These are phyloP conservation scores for Botrytis galanthina DNA, from an alignment of 2,329 filamentous ascomycete genomes.

Conservation along the genomic window DNA sequence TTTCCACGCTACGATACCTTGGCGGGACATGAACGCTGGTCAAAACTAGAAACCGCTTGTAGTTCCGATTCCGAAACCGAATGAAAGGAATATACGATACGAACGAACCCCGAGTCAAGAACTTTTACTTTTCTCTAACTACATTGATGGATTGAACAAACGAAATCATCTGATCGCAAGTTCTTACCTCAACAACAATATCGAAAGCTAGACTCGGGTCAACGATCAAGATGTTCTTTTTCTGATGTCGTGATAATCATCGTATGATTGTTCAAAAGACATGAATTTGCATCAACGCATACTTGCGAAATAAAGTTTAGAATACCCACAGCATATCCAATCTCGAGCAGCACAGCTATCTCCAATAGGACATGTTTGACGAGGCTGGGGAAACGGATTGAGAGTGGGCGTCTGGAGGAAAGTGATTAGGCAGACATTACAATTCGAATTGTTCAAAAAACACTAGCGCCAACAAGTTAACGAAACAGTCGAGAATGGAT, in stretches of 20 bases:
- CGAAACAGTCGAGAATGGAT: not conserved
- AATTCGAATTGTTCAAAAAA: not conserved
- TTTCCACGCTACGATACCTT: not conserved
- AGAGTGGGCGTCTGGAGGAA: not conserved
- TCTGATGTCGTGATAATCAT: not conserved
- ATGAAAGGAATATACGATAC: slow-evolving; percentile 3
- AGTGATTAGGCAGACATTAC: not conserved
- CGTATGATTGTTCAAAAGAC: not conserved
- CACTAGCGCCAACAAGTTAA: not conserved
- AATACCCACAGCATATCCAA: not conserved
- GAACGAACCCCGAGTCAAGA: not conserved
- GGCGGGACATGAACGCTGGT: not conserved
- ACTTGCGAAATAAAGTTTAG: no score
- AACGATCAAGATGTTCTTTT: not conserved
- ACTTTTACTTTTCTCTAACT: not conserved
- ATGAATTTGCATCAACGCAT: not conserved
- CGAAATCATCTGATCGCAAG: not conserved
- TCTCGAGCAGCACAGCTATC: no score
- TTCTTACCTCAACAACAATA: not conserved
- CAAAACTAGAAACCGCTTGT: not conserved
- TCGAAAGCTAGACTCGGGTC: not conserved
- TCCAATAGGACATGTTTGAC: not conserved
- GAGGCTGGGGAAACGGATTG: not conserved
- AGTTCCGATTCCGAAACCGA: not conserved
- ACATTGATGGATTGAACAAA: not conserved